These are phyloP conservation scores for Pythium coloratum DNA, from an alignment of 352 stramenopile species.

Conservation along the genomic window DNA sequence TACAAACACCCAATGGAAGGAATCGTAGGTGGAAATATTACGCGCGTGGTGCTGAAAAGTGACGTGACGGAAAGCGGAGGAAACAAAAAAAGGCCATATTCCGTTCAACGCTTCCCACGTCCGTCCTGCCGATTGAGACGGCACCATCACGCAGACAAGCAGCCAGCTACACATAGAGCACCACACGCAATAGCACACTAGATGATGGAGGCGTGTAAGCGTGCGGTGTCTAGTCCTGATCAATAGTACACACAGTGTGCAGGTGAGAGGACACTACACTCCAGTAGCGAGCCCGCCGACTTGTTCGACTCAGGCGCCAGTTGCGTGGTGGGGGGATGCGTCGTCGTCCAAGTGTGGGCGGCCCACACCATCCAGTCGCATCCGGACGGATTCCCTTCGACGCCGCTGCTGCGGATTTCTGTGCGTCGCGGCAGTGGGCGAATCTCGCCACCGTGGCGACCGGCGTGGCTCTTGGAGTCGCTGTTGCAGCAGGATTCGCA, in stretches of 20 bases:
- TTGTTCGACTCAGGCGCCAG: not conserved
- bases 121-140: not conserved
- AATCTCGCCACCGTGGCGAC: conserved; percentile 6
- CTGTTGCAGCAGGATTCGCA: conserved; percentile 2
- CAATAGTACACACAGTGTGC: too few relatives aligned
- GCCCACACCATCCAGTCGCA: not conserved
- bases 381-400: not conserved
- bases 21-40: conserved; percentile 17
- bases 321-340: not conserved
- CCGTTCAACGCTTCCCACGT: not conserved
- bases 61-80: conserved; percentile 13
- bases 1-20: conserved; percentile 18
- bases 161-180: not conserved
- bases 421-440: not conserved
- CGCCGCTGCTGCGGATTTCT: not conserved
- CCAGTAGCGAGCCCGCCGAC: too few relatives aligned
- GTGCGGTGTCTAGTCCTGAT: too few relatives aligned
- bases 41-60: conserved; percentile 17
- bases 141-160: not conserved
- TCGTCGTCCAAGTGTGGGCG: not conserved
- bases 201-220: too few relatives aligned
- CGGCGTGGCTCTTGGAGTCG: not conserved
- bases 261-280: too few relatives aligned
- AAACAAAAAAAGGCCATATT: not conserved
- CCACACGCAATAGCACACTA: not conserved